Base-by-base conservation (phyloP, 2,329 filamentous ascomycete species). In the Aspergillus fischeri region DNA sequence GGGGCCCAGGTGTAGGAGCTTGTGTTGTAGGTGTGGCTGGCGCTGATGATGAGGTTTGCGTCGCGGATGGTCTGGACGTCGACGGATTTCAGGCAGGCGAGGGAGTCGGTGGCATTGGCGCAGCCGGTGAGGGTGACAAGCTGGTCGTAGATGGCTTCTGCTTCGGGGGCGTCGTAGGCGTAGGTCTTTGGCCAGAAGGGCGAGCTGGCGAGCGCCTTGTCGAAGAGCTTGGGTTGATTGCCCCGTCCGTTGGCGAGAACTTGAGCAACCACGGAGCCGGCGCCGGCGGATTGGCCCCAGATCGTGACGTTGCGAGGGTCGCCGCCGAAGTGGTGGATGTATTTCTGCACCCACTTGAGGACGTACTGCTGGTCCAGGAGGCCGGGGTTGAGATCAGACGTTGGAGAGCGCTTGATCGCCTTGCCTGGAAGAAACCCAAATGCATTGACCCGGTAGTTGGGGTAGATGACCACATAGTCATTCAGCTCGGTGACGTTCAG, bases 121-220 rank as follows among this genome's bases (percentile, higher is more conserved):
- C 83, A 86, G 0, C 80, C 81, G 0, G 79, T 79, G 14, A 80
- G 68, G 21, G 72, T 68, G 1, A 76, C 76, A 7, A 84, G 72
- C 28, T 70, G 69, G 49, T 78, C 70, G 62, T 83, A 86, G 0
- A 83, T 71, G 8, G 65, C 73, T 63, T 86, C 82, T 1, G 81
- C 78, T 66, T 83, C 76, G 0, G 75, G 71, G 4, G 72, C 72
- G 60, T 84, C 77, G 65, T 81, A 80, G 7, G 66, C 64, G 66
- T 85, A 84, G 14, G 82, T 84, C 67, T 84, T 84, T 1, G 81
- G 80, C 83, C 83, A 85, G 66, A 83, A 86, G 0, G 83, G 83
- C 7, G 77, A 81, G 60, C 76, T 81, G 27, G 77, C 72, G 51
- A 85, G 71, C 0, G 83, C 83, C 58, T 77, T 79, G 4, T 59